These are phyloP conservation scores for Neurospora hispaniola DNA, from an alignment of 495 filamentous ascomycete genomes.

Conservation along the genomic window DNA sequence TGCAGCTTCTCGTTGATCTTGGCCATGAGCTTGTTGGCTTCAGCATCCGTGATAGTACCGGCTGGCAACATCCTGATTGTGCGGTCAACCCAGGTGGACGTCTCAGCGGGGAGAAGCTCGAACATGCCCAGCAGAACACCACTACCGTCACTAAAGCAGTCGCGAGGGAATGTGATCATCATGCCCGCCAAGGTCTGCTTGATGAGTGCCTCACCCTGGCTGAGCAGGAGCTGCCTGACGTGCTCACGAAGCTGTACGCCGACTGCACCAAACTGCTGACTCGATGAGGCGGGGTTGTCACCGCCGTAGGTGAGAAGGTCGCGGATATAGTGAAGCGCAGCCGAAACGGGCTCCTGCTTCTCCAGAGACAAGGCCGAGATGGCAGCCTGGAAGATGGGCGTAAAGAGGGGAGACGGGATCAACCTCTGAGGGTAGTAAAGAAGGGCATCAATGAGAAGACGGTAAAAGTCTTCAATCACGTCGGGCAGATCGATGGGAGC, in stretches of 20 bases:
- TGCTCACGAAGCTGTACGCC: slow-evolving; percentile 51
- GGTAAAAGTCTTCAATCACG: slow-evolving; percentile 98
- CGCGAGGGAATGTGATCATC: slow-evolving; percentile 96
- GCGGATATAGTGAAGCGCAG: slow-evolving; percentile 85
- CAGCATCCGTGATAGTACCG: slow-evolving; percentile 58
- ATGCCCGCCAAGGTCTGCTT: slow-evolving; percentile 87
- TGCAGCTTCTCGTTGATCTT: slow-evolving; percentile 58
- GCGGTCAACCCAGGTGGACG: slow-evolving; percentile 64
- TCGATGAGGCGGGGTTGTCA: slow-evolving; percentile 62
- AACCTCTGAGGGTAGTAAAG: slow-evolving; percentile 82
- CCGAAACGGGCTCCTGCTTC: slow-evolving; percentile 80
- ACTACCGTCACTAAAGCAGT: slow-evolving; percentile 89
- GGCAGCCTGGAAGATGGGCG: slow-evolving; percentile 76
- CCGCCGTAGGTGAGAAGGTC: slow-evolving; percentile 87
- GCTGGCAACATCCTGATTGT: slow-evolving; percentile 75
- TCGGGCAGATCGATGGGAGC: slow-evolving; percentile 83
- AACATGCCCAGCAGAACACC: slow-evolving; percentile 85
- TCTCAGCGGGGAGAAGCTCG: slow-evolving; percentile 70
- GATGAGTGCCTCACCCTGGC: slow-evolving; percentile 66
- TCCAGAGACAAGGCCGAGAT: slow-evolving; percentile 76
- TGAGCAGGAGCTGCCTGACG: slow-evolving; percentile 59
- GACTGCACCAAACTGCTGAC: slow-evolving; percentile 41
- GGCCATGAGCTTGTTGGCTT: slow-evolving; percentile 52
- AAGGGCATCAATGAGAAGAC: slow-evolving; percentile 77
- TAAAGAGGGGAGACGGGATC: slow-evolving; percentile 64